A percentile compares a stretch with the other conserved stretches of the same genome.
These are phyloP conservation scores for Sclerotiophoma versabilis DNA, from an alignment of 2,329 filamentous ascomycete species.

Conservation along the genomic window DNA sequence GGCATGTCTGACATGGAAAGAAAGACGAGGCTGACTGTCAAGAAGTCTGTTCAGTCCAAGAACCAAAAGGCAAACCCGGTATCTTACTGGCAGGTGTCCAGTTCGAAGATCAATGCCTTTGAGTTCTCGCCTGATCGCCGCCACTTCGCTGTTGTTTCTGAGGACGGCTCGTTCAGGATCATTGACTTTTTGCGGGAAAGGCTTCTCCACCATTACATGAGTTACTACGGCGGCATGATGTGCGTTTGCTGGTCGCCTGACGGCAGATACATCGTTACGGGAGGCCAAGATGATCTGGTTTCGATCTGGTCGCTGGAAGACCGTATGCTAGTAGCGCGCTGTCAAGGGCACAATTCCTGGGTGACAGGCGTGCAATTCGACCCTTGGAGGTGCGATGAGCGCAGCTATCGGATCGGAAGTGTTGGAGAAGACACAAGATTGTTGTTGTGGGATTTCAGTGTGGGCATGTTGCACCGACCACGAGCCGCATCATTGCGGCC, in stretches of 20 bases:
- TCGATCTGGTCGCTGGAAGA: slow-evolving; percentile 94
- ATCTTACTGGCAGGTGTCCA: slow-evolving; percentile 89
- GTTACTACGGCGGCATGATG: slow-evolving; percentile 91
- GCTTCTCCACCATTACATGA: slow-evolving; percentile 86
- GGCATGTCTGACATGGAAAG: slow-evolving; percentile 44
- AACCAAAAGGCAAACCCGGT: slow-evolving; percentile 95
- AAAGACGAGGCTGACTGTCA: slow-evolving; percentile 67
- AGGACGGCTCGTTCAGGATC: slow-evolving; percentile 87
- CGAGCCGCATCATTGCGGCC: slow-evolving; percentile 71
- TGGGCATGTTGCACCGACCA: slow-evolving; percentile 92
- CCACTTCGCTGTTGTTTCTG: slow-evolving; percentile 87
- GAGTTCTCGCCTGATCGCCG: slow-evolving; percentile 89
- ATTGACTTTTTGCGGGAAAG: slow-evolving; percentile 92
- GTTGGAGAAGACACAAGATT: slow-evolving; percentile 93
- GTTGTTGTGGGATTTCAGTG: slow-evolving; percentile 95
- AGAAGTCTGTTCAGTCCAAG: slow-evolving; percentile 91
- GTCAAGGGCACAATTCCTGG: slow-evolving; percentile 95
- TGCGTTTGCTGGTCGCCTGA: slow-evolving; percentile 98
- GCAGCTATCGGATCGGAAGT: slow-evolving; percentile 93
- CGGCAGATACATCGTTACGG: slow-evolving; percentile 92
- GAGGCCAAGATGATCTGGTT: slow-evolving; percentile 93
- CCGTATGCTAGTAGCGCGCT: slow-evolving; percentile 83
- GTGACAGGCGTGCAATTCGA: slow-evolving; percentile 94
- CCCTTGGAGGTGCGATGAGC: slow-evolving; percentile 94
- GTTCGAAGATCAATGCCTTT: slow-evolving; percentile 88